Conservation (phyloP, 1,284 basidiomycete species). For the Macrocystidia cucumis region DNA sequence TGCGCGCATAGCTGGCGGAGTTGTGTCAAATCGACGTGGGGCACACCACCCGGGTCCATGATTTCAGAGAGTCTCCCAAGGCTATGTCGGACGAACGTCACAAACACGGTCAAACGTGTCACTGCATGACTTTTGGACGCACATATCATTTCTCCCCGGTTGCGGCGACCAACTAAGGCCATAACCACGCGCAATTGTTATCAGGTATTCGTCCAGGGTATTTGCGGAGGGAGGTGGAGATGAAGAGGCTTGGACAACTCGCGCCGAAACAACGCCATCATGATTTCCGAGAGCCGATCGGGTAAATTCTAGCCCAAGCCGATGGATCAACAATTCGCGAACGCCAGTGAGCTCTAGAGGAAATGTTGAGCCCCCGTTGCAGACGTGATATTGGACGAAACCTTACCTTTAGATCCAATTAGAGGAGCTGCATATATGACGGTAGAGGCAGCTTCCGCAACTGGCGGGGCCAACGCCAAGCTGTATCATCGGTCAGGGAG, state of each 20-base stretch:
- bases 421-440: constrained; percentile 56
- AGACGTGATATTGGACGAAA: background rate
- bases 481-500: too few species aligned
- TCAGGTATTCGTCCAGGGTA: constrained; percentile 48
- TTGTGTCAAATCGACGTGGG: constrained; percentile 48
- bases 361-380: background rate
- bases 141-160: constrained; percentile 56
- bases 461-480: too few species aligned
- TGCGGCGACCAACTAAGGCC: constrained; percentile 58
- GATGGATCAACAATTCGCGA: constrained; percentile 45
- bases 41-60: constrained; percentile 38
- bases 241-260: constrained; percentile 44
- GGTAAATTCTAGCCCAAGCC: constrained; percentile 49
- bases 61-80: constrained; percentile 49
- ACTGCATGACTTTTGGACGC: too few species aligned
- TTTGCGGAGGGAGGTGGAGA: constrained; percentile 45
- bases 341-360: constrained; percentile 47
- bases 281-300: constrained; percentile 43
- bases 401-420: constrained; percentile 48
- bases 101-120: too few species aligned
- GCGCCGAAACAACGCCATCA: constrained; percentile 46
- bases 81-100: constrained; percentile 30
- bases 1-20: constrained; percentile 48
- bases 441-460: constrained; percentile 58
- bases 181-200: constrained; percentile 42